Evolutionary conservation across 2,329 filamentous ascomycete genomes (phyloP).

Genomic region (Diatrype stigma): DNA sequence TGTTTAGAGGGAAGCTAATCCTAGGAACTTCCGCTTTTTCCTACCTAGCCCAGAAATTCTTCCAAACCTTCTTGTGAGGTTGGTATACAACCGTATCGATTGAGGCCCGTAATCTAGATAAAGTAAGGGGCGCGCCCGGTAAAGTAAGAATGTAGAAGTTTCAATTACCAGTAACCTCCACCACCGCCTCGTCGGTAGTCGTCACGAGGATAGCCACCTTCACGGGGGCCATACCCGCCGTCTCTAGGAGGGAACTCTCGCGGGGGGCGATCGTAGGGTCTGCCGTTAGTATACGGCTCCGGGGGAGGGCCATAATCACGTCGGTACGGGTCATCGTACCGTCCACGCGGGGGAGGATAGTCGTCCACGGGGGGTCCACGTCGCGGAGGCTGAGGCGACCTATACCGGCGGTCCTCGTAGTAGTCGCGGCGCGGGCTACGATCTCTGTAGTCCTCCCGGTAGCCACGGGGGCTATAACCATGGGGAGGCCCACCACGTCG

Average conservation of each 20-base stretch:
- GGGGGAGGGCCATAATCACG: slow-evolving; percentile 58
- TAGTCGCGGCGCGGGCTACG: slow-evolving; percentile 83
- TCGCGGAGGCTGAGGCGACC: slow-evolving; percentile 76
- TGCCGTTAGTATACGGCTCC: slow-evolving; percentile 57
- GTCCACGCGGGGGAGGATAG: slow-evolving; percentile 63
- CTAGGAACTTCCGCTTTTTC: slow-evolving; percentile 4
- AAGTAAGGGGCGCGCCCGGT: slow-evolving; percentile 27
- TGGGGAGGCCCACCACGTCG: slow-evolving; percentile 68
- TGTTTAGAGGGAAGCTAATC: slow-evolving; percentile 8
- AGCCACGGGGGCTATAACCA: slow-evolving; percentile 74
- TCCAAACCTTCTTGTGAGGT: slow-evolving; percentile 7
- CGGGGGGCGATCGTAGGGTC: slow-evolving; percentile 54
- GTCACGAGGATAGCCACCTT: slow-evolving; percentile 28
- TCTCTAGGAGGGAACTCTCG: slow-evolving; percentile 49
- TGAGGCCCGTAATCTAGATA: slow-evolving; percentile 25
- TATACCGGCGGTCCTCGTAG: slow-evolving; percentile 79
- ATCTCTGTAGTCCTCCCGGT: slow-evolving; percentile 77
- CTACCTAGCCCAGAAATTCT: slow-evolving; percentile 4
- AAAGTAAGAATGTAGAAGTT: slow-evolving; percentile 22
- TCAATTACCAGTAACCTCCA: slow-evolving; percentile 28
- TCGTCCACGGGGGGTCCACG: slow-evolving; percentile 70
- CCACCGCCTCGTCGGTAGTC: slow-evolving; percentile 28
- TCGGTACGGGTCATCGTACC: slow-evolving; percentile 76
- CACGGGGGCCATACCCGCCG: slow-evolving; percentile 39
- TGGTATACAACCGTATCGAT: slow-evolving; percentile 3